phyloP scores from a whole-genome alignment of 441 rosid genomes.

The Pelargonium citronellum region DNA sequence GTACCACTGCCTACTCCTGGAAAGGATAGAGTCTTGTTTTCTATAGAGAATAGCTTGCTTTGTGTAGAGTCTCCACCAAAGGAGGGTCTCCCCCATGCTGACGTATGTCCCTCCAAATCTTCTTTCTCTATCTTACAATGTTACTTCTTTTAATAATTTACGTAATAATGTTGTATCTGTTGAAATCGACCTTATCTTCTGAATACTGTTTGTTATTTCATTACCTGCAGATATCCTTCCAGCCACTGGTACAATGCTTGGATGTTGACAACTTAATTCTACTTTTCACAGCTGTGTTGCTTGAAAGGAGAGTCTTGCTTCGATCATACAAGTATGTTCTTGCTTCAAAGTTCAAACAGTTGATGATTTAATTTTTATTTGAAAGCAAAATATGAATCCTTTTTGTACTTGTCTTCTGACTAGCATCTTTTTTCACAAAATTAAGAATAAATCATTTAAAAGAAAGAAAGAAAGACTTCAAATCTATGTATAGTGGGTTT shows the following conservation, averaged over 20 bases:
- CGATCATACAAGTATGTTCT: constrained; percentile 77
- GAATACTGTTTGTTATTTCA: constrained; percentile 16
- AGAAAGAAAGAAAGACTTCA: neutral
- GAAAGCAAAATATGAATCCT: neutral
- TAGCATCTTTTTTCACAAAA: neutral
- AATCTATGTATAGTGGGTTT: neutral
- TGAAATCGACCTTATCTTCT: constrained; percentile 5
- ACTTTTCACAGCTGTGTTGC: constrained; percentile 83
- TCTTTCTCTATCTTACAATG: constrained; percentile 19
- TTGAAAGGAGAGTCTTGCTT: constrained; percentile 87
- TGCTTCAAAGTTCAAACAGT: constrained; percentile 15
- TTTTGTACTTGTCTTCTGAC: neutral
- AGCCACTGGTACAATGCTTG: constrained; percentile 91
- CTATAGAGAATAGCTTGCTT: constrained; percentile 82
- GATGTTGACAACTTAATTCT: constrained; percentile 87
- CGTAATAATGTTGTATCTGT: neutral
- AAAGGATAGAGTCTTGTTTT: constrained; percentile 80
- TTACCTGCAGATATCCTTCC: constrained; percentile 82
- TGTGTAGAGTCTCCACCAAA: constrained; percentile 88
- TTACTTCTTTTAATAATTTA: constrained; percentile 17
- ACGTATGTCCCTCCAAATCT: constrained; percentile 45
- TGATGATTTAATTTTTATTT: neutral
- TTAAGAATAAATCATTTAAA: neutral
- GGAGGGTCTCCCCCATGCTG: constrained; percentile 89
- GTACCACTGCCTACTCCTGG: constrained; percentile 96